These are phyloP conservation scores for Melastoma malabathricum DNA, from an alignment of 345 rosid species.

Conservation along the genomic window DNA sequence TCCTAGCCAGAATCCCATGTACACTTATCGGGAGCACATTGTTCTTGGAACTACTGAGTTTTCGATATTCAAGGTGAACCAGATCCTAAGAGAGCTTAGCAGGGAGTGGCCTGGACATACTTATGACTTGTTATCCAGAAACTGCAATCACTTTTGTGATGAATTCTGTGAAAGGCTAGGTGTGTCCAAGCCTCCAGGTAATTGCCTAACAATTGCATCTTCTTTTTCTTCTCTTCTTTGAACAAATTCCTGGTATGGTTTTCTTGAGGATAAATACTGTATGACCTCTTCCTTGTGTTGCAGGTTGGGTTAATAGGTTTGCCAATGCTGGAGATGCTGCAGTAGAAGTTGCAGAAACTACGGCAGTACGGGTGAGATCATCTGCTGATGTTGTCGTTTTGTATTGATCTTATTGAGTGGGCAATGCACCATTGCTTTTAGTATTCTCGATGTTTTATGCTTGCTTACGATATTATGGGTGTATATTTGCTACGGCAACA, in stretches of 20 bases:
- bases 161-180: constrained; percentile 78
- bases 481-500: too few relatives aligned
- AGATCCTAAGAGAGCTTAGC: constrained; percentile 68
- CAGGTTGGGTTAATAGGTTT: constrained; percentile 99
- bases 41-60: constrained; percentile 57
- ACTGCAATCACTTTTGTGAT: constrained; percentile 95
- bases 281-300: constrained; percentile 5
- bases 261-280: too few relatives aligned
- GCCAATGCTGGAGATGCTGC: constrained; percentile 93
- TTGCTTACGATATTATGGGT: too few relatives aligned
- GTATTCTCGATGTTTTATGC: too few relatives aligned
- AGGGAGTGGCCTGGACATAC: constrained; percentile 74
- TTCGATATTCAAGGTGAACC: constrained; percentile 59
- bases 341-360: constrained; percentile 71
- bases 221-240: too few relatives aligned
- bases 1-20: constrained; percentile 76
- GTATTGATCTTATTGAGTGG: neutral
- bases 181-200: constrained; percentile 89
- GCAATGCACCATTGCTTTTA: too few relatives aligned
- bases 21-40: constrained; percentile 64
- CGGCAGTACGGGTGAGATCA: constrained; percentile 61
- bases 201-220: neutral
- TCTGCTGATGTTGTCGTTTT: neutral
- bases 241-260: too few relatives aligned
- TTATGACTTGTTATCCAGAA: constrained; percentile 74